phyloP scores from a whole-genome alignment of 768 basidiomycete genomes.

The Pleurotus giganteus region DNA sequence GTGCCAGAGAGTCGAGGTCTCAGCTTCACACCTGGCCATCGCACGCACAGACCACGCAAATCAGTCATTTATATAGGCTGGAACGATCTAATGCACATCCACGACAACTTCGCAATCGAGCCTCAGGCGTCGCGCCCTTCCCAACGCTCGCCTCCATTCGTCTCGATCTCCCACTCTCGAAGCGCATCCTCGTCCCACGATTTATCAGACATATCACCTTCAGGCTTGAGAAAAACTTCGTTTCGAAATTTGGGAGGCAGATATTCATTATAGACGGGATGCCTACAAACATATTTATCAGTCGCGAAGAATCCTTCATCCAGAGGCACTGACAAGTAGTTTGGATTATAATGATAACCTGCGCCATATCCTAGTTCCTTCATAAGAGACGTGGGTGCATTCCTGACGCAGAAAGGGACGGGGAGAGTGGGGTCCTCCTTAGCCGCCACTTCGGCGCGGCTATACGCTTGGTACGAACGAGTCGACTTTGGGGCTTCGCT shows the following conservation, averaged over 20 bases:
- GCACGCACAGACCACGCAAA: constrained; percentile 9
- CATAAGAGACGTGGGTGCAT: constrained; percentile 74
- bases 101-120: neutral
- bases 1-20: neutral
- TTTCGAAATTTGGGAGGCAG: constrained; percentile 48
- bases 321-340: constrained; percentile 39
- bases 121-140: constrained; percentile 30
- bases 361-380: constrained; percentile 66
- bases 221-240: constrained; percentile 41
- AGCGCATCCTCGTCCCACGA: constrained; percentile 62
- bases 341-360: constrained; percentile 64
- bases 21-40: neutral
- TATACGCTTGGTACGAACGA: constrained; percentile 76
- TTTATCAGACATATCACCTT: constrained; percentile 43
- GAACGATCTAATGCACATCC: neutral
- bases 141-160: constrained; percentile 49
- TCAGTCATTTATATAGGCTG: neutral
- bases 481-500: constrained; percentile 84
- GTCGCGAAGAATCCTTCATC: neutral
- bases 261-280: constrained; percentile 66
- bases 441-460: constrained; percentile 61
- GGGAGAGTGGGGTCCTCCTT: constrained; percentile 48
- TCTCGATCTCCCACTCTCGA: constrained; percentile 50
- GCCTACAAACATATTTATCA: constrained; percentile 29
- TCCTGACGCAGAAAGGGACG: constrained; percentile 73